These are phyloP conservation scores for Sugiyamaella mastotermitis DNA, from an alignment of 805 yeast genomes.

Conservation along the genomic window DNA sequence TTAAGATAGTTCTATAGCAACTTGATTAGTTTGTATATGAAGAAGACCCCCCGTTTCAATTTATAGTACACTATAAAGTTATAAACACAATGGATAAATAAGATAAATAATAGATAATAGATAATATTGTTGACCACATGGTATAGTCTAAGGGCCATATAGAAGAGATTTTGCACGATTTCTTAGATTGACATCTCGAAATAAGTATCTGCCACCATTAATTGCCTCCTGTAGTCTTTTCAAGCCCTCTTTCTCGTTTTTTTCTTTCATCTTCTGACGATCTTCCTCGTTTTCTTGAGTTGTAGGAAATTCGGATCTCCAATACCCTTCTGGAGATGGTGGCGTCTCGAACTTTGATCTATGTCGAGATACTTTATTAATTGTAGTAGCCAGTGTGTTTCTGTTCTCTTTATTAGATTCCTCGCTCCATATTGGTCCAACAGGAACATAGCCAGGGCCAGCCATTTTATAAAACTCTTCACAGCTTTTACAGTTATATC, in stretches of 20 bases:
- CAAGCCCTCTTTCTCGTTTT: constrained; percentile 36
- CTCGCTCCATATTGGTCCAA: constrained; percentile 27
- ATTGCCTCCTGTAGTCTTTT: constrained; percentile 41
- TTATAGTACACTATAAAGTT: no score
- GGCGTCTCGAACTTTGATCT: constrained; percentile 31
- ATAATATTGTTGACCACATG: no score
- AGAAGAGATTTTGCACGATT: no score
- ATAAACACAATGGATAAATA: no score
- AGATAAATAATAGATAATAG: no score
- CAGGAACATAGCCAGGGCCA: constrained; percentile 29
- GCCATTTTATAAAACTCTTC: constrained; percentile 28
- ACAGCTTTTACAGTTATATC: constrained; percentile 32
- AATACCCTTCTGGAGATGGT: constrained; percentile 53
- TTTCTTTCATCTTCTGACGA: constrained; percentile 26
- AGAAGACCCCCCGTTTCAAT: no score
- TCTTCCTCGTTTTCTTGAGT: constrained; percentile 46
- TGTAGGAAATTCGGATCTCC: constrained; percentile 51
- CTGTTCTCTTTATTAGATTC: constrained; percentile 10
- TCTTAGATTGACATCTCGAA: constrained; percentile 29
- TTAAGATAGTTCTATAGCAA: no score
- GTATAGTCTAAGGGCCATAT: no score
- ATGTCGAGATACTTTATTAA: constrained; percentile 20
- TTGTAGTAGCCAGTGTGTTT: no score
- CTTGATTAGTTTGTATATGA: no score
- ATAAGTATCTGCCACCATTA: constrained; percentile 39